Evolutionary conservation across 805 yeast genomes (phyloP), one percentile per base, ranked within the genome.

Genomic region (Hanseniaspora valbyensis): DNA sequence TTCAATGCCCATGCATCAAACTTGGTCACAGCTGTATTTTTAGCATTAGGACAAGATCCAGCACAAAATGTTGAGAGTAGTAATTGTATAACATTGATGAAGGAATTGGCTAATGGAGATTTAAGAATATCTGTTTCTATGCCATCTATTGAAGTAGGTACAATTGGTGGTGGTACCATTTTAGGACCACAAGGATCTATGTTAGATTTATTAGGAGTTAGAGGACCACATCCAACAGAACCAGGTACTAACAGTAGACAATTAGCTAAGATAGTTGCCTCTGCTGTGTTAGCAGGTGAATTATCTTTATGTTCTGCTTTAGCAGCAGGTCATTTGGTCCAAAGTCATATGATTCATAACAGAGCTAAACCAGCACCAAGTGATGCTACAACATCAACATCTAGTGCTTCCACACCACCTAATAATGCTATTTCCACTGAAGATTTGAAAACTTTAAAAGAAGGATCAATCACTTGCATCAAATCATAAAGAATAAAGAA

Each of bases 41-140:
- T 92, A 56, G 99, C 99, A 4, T 78, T 95, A 53, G 99, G 99
- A 52, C 99, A 92, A 72, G 99, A 92, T 68, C 98, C 99, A n/a
- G 98, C 98, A 1, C 98, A 92, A 70, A 92, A 92, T 62, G 96
- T 92, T 49, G 99, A 90, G 70, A 81, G 94, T 54, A 87, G 96
- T 29, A 90, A 89, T 69, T 92, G 99, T 81, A 90, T 92, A 53
- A 92, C 99, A 1, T 73, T 92, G 57, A 89, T 92, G 95, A 80
- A 81, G 60, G 87, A 84, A 64, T 39, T 48, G 26, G 73, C 73
- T 44, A 72, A 75, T 37, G 98, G 96, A 13, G 85, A 86, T 61
- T 74, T 92, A 62, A 82, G 78, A 58, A 83, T 92, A 36, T 85
- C 96, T 1, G 98, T 92, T n/a, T 86, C 97, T 3, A 92, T 92